Evolutionary conservation across 352 stramenopile species (phyloP).

Genomic region (Phytophthora podocarpi): DNA sequence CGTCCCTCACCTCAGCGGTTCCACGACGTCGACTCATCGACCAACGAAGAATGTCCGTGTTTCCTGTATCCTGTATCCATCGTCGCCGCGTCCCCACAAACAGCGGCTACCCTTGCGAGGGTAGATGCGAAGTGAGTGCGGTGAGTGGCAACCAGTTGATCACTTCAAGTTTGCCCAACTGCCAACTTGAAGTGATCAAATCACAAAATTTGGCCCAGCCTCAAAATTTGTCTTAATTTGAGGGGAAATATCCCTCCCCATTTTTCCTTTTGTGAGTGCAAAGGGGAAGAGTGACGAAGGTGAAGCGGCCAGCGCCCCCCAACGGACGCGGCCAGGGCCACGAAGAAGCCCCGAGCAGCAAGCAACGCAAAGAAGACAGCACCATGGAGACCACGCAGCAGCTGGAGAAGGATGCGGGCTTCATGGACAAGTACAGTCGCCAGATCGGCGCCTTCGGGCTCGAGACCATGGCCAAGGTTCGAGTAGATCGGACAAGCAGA

Average conservation of each 20-base stretch:
- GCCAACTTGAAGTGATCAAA: slow-evolving; percentile 40
- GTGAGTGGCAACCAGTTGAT: too few relatives aligned
- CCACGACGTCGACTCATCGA: too few relatives aligned
- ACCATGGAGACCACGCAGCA: slow-evolving; percentile 64
- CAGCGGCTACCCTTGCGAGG: too few relatives aligned
- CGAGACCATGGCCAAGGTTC: slow-evolving; percentile 92
- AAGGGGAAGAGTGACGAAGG: slow-evolving; percentile 33
- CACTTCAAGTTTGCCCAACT: too few relatives aligned
- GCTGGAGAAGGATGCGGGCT: slow-evolving; percentile 85
- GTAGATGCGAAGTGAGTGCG: too few relatives aligned
- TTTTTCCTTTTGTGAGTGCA: slow-evolving; percentile 22
- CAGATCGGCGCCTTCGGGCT: slow-evolving; percentile 93
- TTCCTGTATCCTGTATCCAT: too few relatives aligned
- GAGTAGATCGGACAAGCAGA: slow-evolving; percentile 3
- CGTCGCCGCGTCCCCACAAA: too few relatives aligned
- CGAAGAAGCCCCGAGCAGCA: slow-evolving; percentile 30
- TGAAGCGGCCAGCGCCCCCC: slow-evolving; percentile 33
- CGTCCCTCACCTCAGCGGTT: too few relatives aligned
- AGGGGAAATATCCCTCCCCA: slow-evolving; percentile 16
- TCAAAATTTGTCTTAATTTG: slow-evolving; percentile 14
- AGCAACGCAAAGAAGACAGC: slow-evolving; percentile 24
- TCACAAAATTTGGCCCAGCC: slow-evolving; percentile 6
- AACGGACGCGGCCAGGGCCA: slow-evolving; percentile 34
- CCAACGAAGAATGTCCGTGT: too few relatives aligned
- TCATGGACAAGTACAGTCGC: slow-evolving; percentile 95